phyloP scores from a whole-genome alignment of 495 filamentous ascomycete species.

The Chlorociboria aeruginascens region DNA sequence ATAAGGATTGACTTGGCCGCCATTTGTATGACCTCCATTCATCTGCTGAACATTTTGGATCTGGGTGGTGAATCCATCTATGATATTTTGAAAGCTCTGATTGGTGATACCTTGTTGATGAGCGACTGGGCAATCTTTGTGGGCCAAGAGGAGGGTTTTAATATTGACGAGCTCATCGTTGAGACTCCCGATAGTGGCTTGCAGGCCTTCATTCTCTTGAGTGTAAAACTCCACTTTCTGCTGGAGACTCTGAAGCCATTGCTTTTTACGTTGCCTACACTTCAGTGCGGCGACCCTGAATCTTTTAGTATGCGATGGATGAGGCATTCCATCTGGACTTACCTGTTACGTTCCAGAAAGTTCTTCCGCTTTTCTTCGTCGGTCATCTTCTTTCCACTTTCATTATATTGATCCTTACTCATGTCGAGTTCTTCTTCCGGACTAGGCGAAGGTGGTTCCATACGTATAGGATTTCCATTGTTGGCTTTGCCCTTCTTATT shows the following conservation, averaged over 20 bases:
- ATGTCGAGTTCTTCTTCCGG: constrained; percentile 37
- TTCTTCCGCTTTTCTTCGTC: constrained; percentile 98
- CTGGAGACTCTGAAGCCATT: constrained; percentile 94
- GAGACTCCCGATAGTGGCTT: constrained; percentile 66
- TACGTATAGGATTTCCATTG: constrained; percentile 34
- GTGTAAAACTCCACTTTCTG: constrained; percentile 87
- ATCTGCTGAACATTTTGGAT: constrained; percentile 22
- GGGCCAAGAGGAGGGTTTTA: constrained; percentile 84
- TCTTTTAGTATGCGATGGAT: neutral
- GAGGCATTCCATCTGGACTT: constrained; percentile 24
- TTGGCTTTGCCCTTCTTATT: constrained; percentile 65
- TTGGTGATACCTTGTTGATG: constrained; percentile 72
- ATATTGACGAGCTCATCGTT: constrained; percentile 92
- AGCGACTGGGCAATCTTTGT: constrained; percentile 93
- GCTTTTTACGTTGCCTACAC: constrained; percentile 96
- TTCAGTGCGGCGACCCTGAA: constrained; percentile 87
- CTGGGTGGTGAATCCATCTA: constrained; percentile 30
- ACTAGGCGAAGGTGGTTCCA: constrained; percentile 32
- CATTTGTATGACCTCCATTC: neutral
- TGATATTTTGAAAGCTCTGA: constrained; percentile 51
- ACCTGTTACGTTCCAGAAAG: constrained; percentile 94
- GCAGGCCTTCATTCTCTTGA: constrained; percentile 81
- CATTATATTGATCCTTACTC: constrained; percentile 43
- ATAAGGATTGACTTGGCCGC: constrained; percentile 48
- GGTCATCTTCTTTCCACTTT: constrained; percentile 80